Evolutionary conservation across 345 rosid species (phyloP), one percentile per base, ranked within the genome.

Genomic region (Sisymbrium altissimum): DNA sequence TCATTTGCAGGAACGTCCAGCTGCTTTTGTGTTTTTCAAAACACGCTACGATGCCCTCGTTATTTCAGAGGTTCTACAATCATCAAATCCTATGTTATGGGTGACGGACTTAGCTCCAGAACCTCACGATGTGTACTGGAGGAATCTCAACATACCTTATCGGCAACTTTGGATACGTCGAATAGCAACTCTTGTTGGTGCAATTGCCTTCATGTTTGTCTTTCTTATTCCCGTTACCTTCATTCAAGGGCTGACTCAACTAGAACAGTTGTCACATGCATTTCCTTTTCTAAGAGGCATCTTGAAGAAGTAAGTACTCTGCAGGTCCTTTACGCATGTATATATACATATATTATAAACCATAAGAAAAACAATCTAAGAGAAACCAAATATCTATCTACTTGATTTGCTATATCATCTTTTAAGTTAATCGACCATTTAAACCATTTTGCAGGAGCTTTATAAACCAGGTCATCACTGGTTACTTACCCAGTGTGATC

Each of bases 71-170:
- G 79, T 85, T 81, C 91, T 86, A 75, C 96, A 86, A 56, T 79
- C 93, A 80, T 73, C 90, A 78, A 87, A 94, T 83, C 96, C 98
- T 33, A 91, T 94, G 98, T 66, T 83, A 75, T 94, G 98, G 98
- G 97, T 86, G 63, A 82, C 92, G 7, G 83, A 94, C 76, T 71
- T 80, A 69, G 98, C 98, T 55, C 97, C 98, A 25, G 97, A 89
- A 62, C 97, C 97, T 46, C 89, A 78, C 73, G 98, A 94, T 80
- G 85, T 94, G 75, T 84, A 83, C 49, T 94, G 98, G 98, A 81
- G 88, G 80, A 91, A 92, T 79, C 91, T 94, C 45, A 80, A 81
- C 44, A 85, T 94, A 68, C 96, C 97, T 11, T 91, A 83, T 66
- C 82, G 73, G 79, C 97, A 87, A 78, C 85, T 94, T 59, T 94